Evolutionary conservation across 371 early-diverging fungal species (phyloP).

Genomic region (Blakeslea trispora): DNA sequence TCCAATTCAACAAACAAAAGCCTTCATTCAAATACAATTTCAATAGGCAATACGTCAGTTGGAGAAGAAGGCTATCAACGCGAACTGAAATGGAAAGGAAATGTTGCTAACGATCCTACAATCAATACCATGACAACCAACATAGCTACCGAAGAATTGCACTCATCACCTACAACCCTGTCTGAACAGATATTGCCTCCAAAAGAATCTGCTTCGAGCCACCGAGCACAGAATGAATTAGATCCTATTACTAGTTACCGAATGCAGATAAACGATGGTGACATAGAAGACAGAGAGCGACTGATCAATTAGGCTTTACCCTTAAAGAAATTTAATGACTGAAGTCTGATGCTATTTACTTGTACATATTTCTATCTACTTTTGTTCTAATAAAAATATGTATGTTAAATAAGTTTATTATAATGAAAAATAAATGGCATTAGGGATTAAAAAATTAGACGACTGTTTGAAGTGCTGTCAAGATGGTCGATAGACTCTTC

Average conservation of each 20-base stretch:
- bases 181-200: neutral
- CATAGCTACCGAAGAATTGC: neutral
- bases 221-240: slow-evolving; percentile 34
- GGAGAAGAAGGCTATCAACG: slow-evolving; percentile 27
- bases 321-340: no score
- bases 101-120: slow-evolving; percentile 3
- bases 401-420: neutral
- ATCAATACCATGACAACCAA: slow-evolving; percentile 2
- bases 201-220: slow-evolving; percentile 7
- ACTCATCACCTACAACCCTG: neutral
- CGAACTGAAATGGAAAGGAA: slow-evolving; percentile 22
- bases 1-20: neutral
- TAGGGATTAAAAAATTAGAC: slow-evolving; percentile 13
- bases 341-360: neutral
- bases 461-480: slow-evolving; percentile 45
- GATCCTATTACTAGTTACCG: slow-evolving; percentile 23
- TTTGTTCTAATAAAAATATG: slow-evolving; percentile 1
- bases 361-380: neutral
- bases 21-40: slow-evolving; percentile 22
- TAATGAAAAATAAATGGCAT: no score
- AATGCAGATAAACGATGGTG: slow-evolving; percentile 19
- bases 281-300: slow-evolving; percentile 22
- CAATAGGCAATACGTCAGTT: slow-evolving; percentile 24
- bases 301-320: slow-evolving; percentile 7
- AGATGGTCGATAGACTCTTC: slow-evolving; percentile 21